Evolutionary conservation across 2,329 filamentous ascomycete genomes (phyloP).

Genomic region (Aspergillus sp.): DNA sequence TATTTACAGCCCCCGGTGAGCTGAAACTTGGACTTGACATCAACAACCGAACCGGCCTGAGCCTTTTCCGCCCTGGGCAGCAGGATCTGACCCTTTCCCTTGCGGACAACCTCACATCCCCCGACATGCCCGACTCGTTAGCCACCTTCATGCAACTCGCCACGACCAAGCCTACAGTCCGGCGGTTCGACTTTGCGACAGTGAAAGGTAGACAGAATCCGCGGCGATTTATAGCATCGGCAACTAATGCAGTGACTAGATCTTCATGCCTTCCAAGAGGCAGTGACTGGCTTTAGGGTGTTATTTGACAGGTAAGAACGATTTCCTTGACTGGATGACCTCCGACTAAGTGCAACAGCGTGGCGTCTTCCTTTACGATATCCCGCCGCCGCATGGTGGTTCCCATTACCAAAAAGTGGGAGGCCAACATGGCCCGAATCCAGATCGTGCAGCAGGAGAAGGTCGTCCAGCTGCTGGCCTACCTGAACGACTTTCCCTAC

Average conservation of each 20-base stretch:
- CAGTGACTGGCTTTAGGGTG: conserved; percentile 77
- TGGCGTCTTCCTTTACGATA: conserved; percentile 75
- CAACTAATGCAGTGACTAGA: conserved; percentile 44
- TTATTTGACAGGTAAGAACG: conserved; percentile 61
- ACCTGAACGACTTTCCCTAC: conserved; percentile 84
- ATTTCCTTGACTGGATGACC: background rate
- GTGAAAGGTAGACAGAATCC: conserved; percentile 39
- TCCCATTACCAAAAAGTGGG: conserved; percentile 92
- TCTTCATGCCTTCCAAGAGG: conserved; percentile 75
- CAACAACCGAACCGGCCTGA: conserved; percentile 60
- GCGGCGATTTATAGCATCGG: background rate
- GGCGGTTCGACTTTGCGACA: conserved; percentile 68
- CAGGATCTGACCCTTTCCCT: conserved; percentile 75
- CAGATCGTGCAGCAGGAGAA: conserved; percentile 78
- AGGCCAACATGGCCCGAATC: conserved; percentile 74
- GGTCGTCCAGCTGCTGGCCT: conserved; percentile 74
- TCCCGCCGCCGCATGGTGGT: conserved; percentile 84
- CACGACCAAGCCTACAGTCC: conserved; percentile 63
- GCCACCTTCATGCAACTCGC: conserved; percentile 60
- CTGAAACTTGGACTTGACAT: conserved; percentile 66
- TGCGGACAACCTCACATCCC: conserved; percentile 63
- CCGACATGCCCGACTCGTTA: conserved; percentile 64
- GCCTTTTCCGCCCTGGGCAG: conserved; percentile 70
- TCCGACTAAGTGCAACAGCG: conserved; percentile 31
- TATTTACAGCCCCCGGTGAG: conserved; percentile 63